Conservation (phyloP, 768 basidiomycete genomes). For the Tubosaeta sp. region DNA sequence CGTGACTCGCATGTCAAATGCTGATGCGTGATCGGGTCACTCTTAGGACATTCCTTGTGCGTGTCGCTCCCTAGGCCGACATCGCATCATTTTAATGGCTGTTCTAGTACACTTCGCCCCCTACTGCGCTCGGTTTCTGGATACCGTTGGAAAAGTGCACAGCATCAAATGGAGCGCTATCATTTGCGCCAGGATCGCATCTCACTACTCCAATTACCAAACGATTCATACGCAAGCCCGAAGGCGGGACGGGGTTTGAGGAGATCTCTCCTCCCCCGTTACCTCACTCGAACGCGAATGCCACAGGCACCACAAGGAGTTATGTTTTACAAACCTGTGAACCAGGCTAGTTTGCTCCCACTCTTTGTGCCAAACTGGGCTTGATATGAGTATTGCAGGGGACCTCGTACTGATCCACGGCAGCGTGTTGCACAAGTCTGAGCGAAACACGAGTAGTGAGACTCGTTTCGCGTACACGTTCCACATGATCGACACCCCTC, state of each 20-base stretch:
- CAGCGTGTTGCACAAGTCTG: conserved; percentile 86
- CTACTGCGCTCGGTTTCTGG: conserved; percentile 94
- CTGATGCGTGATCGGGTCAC: background rate
- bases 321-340: conserved; percentile 70
- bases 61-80: conserved; percentile 14
- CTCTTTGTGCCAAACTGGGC: background rate
- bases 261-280: conserved; percentile 38
- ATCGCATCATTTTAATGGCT: conserved; percentile 2
- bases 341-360: conserved; percentile 46
- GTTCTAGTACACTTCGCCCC: conserved; percentile 83
- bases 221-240: conserved; percentile 76
- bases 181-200: conserved; percentile 91
- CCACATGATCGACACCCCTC: conserved; percentile 84
- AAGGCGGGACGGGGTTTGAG: conserved; percentile 85
- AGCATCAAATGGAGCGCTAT: conserved; percentile 74
- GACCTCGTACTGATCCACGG: conserved; percentile 95
- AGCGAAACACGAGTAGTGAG: conserved; percentile 73
- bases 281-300: background rate
- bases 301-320: conserved; percentile 28
- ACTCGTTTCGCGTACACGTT: conserved; percentile 95
- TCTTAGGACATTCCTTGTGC: conserved; percentile 67
- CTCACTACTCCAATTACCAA: conserved; percentile 66
- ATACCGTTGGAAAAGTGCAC: conserved; percentile 92
- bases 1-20: background rate
- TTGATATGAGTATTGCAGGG: conserved; percentile 40